Conservation (phyloP, 345 rosid species). For the Viola odorata region DNA sequence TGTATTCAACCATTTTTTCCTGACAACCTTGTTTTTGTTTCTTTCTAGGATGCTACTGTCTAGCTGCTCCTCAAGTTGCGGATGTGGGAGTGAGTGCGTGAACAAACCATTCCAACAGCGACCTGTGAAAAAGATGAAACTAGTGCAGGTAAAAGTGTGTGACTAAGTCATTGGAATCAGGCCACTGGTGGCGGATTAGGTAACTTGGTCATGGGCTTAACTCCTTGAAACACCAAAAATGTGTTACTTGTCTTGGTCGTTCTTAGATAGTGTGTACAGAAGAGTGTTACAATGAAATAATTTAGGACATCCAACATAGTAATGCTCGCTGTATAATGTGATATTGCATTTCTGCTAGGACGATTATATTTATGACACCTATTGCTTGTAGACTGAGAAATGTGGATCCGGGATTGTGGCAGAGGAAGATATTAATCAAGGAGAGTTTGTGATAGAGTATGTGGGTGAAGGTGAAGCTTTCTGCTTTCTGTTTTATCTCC, state of each 20-base stretch:
- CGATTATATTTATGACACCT: neutral
- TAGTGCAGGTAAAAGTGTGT: conserved; percentile 56
- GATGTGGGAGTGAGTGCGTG: conserved; percentile 70
- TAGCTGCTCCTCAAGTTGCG: conserved; percentile 92
- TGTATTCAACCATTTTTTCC: too few species aligned
- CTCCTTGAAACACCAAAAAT: too few species aligned
- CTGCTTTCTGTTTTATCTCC: conserved; percentile 8
- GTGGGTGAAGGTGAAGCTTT: conserved; percentile 83
- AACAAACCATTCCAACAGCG: conserved; percentile 93
- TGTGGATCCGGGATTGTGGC: conserved; percentile 93
- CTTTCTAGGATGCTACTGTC: conserved; percentile 75
- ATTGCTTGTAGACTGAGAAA: conserved; percentile 82
- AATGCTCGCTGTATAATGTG: neutral
- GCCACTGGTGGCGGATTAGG: too few species aligned
- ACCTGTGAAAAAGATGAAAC: conserved; percentile 80
- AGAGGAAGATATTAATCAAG: conserved; percentile 76
- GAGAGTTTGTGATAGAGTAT: conserved; percentile 95
- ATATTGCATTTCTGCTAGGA: conserved; percentile 5
- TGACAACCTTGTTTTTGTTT: neutral
- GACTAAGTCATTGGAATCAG: neutral
- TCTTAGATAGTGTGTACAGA: neutral
- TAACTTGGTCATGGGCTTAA: too few species aligned
- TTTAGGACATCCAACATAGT: too few species aligned
- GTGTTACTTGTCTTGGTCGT: conserved; percentile 5
- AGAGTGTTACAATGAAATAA: neutral